Base-by-base conservation (phyloP, 352 stramenopile genomes). In the Globisporangium heterothallicum region DNA sequence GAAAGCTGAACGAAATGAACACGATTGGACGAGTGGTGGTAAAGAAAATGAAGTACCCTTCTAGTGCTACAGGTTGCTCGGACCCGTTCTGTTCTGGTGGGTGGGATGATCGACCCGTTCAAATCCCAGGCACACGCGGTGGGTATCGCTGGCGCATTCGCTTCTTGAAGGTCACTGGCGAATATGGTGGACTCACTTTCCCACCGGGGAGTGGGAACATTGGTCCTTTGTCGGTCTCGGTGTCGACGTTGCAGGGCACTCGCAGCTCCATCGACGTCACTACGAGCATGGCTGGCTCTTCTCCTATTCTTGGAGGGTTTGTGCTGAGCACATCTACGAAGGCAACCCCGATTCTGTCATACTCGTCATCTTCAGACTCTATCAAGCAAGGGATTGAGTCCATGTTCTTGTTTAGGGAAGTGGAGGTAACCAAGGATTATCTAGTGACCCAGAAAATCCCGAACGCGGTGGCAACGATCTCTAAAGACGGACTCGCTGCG, bases 1-100 rank as follows among this genome's bases (percentile, higher is more conserved):
- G 73, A 9, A 98, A 98, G 52, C 77, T 99, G 16, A 88, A 98
- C 52, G 95, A 98, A 70, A 96, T 99, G 78, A 92, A 87, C 48
- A 97, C 88, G 0, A 88, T 98, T 22, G 90, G 90, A 10, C 64
- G 70, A 30, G 90, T 98, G 0, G 84, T 84, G 18, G 91, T 99
- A 3, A 83, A 84, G 49, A 86, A 86, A 38, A 72, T 92, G 16
- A 67, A 88, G 22, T 97, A 97, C 58, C 94, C 94, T 6, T 95
- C 78, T 18, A 75, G 41, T 13, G 63, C 52, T 5, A 88, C 71
- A 0, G 74, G 74, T 4, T 93, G 83, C 30, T 35, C 27, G 9
- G 59, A 74, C 25, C 63, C 71, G 4, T 50, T 53, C 0, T 93
- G 83, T 36, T 85, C 80, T 0, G 95, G 91, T 51, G 95, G 96